Evolutionary conservation across 495 filamentous ascomycete species (phyloP).

Genomic region (Podospora comata): DNA sequence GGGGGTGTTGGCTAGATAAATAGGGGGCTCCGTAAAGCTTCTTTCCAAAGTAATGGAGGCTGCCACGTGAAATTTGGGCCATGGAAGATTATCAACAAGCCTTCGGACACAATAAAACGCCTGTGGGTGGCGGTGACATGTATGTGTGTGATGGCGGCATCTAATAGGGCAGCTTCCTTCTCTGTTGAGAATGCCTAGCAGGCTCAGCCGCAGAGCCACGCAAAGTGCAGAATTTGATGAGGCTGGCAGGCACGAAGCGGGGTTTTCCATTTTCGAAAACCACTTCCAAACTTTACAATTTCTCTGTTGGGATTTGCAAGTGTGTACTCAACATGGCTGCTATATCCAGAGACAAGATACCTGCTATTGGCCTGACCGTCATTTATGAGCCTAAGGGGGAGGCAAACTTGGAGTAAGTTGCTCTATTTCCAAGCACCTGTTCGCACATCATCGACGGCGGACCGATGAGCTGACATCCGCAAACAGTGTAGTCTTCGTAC

Average conservation of each 20-base stretch:
- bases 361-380: conserved; percentile 18
- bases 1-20: no score
- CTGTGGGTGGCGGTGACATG: neutral
- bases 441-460: no score
- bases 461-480: no score
- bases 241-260: neutral
- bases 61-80: no score
- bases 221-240: neutral
- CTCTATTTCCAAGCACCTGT: neutral
- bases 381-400: conserved; percentile 15
- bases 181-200: neutral
- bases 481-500: conserved; percentile 33
- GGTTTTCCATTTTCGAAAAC: neutral
- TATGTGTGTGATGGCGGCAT: neutral
- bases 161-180: neutral
- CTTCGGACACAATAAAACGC: no score
- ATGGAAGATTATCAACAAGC: no score
- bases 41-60: no score
- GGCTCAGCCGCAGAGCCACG: neutral
- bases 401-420: conserved; percentile 22
- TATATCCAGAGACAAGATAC: neutral
- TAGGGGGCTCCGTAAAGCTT: no score
- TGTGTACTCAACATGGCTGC: neutral
- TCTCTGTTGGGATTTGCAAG: neutral
- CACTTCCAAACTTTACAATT: neutral